Evolutionary conservation across 495 filamentous ascomycete genomes (phyloP), one percentile per base, ranked within the genome.

Genomic region (Penicillium cataractarum): DNA sequence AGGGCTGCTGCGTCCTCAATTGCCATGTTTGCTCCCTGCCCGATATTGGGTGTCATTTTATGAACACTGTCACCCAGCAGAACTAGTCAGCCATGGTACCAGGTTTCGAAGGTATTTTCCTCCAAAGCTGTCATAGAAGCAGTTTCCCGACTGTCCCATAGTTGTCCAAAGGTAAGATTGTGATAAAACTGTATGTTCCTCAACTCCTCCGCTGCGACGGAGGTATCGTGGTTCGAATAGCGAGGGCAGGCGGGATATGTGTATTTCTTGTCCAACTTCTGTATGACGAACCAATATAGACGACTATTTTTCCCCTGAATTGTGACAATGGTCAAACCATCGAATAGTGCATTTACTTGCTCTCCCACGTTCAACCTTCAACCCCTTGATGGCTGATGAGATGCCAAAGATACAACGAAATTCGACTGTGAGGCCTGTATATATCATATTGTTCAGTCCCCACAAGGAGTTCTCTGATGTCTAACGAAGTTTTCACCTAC

Each of bases 391-490:
- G 6, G 33, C 27, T 1, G 49, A 50, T 7, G 69, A 69, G 22
- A 71, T 69, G 7, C 65, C 65, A 48, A 71, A 71, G 0, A 71
- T 39, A 59, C 68, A 67, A 4, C 17, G 39, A 22, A 67, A 73
- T 31, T 65, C 63, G 0, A 55, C 58, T 40, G n/a, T 50, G 52
- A 73, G 60, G 9, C 9, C 71, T 73, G 15, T 31, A 31, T 31
- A 31, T 31, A 7, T 31, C n/a, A 60, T 13, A 15, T n/a, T 32
- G 15, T 24, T 53, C n/a, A 63, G 53, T 8, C 19, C 32, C 15
- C 22, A 22, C 4, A 44, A 15, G n/a, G 4, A 26, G 22, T 13
- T 2, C 15, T 9, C 22, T 8, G 6, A 44, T 0, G 19, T 1
- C 29, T 7, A 31, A 9, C 9, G 2, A 21, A 12, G 17, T 24